Conservation (phyloP, 345 rosid genomes). For the Excoecaria cochinchinensis region DNA sequence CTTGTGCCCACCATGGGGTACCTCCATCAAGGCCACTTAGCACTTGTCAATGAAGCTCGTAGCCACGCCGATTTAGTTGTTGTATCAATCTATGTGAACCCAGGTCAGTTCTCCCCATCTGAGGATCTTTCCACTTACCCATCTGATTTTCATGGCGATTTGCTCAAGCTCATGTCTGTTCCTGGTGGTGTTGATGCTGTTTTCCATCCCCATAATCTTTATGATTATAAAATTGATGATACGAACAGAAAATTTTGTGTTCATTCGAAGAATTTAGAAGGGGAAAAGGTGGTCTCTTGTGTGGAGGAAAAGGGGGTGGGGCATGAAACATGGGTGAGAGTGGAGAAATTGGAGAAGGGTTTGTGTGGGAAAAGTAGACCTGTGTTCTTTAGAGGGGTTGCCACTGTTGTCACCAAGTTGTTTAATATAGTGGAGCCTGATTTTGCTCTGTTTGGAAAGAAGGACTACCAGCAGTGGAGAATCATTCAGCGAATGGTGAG, state of each 20-base stretch:
- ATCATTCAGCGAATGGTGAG: conserved; percentile 67
- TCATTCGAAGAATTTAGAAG: conserved; percentile 9
- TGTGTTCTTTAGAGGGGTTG: conserved; percentile 85
- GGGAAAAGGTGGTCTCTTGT: conserved; percentile 45
- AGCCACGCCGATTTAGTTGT: conserved; percentile 50
- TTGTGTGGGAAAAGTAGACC: conserved; percentile 92
- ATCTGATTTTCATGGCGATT: conserved; percentile 76
- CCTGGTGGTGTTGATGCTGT: conserved; percentile 61
- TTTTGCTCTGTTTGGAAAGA: conserved; percentile 74
- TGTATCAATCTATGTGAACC: conserved; percentile 85
- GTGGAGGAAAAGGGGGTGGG: conserved; percentile 59
- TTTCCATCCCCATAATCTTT: conserved; percentile 71
- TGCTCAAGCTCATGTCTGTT: conserved; percentile 55
- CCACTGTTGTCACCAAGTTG: conserved; percentile 76
- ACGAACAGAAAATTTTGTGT: background rate
- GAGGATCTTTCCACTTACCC: conserved; percentile 94
- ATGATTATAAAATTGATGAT: conserved; percentile 42
- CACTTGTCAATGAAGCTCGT: conserved; percentile 64
- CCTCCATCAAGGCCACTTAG: conserved; percentile 81
- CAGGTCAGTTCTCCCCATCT: conserved; percentile 91
- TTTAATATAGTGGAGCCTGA: conserved; percentile 90
- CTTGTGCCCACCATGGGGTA: conserved; percentile 91
- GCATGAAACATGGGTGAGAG: conserved; percentile 93
- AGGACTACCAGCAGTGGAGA: conserved; percentile 88
- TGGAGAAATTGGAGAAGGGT: conserved; percentile 80